Percentiles rank a stretch among this genome's conserved stretches.
phyloP scores from a whole-genome alignment of 306 rosid species.

The Carpinus fangiana region DNA sequence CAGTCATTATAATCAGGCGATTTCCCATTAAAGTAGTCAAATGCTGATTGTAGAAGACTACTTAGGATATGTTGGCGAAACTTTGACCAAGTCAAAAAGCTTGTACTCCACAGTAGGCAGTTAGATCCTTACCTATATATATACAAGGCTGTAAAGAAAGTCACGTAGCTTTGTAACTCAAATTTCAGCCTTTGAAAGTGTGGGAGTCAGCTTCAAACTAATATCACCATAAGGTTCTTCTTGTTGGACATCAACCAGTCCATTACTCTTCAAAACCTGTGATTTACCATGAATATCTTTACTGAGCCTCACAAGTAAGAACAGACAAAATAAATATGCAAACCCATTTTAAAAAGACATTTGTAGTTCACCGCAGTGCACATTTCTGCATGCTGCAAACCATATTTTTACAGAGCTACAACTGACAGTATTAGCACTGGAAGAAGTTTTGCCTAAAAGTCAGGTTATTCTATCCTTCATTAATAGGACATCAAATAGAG shows the following conservation, averaged over 20 bases:
- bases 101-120: neutral
- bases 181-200: slow-evolving; percentile 51
- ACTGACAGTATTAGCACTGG: neutral
- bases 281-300: slow-evolving; percentile 17
- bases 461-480: neutral
- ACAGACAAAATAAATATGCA: neutral
- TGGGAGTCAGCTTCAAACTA: slow-evolving; percentile 52
- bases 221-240: slow-evolving; percentile 72
- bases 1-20: neutral
- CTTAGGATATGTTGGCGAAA: neutral
- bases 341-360: neutral
- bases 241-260: slow-evolving; percentile 66
- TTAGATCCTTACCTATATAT: slow-evolving; percentile 39
- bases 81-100: neutral
- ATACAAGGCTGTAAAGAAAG: slow-evolving; percentile 24
- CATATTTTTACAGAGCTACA: neutral
- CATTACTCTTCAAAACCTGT: slow-evolving; percentile 73
- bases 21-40: neutral
- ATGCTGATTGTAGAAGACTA: neutral
- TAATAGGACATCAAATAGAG: neutral
- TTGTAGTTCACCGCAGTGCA: neutral
- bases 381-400: neutral
- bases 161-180: slow-evolving; percentile 30
- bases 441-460: neutral
- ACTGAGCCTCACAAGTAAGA: neutral